Evolutionary conservation across 2,329 filamentous ascomycete species (phyloP).

Genomic region (Fusarium piperis): DNA sequence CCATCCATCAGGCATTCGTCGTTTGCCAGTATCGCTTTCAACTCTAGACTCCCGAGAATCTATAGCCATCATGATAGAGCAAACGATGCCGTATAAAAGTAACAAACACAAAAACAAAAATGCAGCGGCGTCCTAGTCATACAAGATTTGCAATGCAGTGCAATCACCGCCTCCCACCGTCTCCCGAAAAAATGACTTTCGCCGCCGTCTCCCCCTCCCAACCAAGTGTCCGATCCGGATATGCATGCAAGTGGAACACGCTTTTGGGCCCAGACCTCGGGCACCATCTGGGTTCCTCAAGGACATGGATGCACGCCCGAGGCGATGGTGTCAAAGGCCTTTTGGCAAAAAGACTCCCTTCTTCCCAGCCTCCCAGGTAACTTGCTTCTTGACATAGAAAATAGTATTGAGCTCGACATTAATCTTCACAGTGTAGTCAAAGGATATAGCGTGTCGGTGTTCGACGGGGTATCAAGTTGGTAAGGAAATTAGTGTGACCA

Average conservation of each 20-base stretch:
- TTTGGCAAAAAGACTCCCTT: constrained; percentile 44
- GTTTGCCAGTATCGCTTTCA: constrained; percentile 10
- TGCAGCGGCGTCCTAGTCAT: constrained; percentile 44
- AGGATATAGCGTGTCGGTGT: constrained; percentile 30
- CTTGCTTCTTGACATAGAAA: constrained; percentile 42
- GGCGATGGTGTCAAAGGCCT: constrained; percentile 45
- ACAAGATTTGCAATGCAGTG: constrained; percentile 39
- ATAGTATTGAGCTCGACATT: constrained; percentile 40
- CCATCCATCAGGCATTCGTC: constrained; percentile 10
- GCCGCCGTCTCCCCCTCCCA: constrained; percentile 40
- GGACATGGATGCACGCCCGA: constrained; percentile 42
- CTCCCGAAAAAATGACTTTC: constrained; percentile 38
- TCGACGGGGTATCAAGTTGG: constrained; percentile 36
- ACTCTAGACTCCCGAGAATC: constrained; percentile 10
- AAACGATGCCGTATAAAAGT: constrained; percentile 28
- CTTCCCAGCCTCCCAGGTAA: constrained; percentile 40
- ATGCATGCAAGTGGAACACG: constrained; percentile 54
- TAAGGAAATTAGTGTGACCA: constrained; percentile 28
- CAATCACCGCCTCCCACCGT: constrained; percentile 27
- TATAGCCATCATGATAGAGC: constrained; percentile 7
- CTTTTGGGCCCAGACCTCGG: constrained; percentile 52
- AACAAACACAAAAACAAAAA: constrained; percentile 34
- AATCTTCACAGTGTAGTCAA: constrained; percentile 36
- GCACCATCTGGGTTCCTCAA: constrained; percentile 46
- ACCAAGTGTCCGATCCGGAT: constrained; percentile 49